Evolutionary conservation across 768 basidiomycete species (phyloP).

Genomic region (Agaricus subrufescens): DNA sequence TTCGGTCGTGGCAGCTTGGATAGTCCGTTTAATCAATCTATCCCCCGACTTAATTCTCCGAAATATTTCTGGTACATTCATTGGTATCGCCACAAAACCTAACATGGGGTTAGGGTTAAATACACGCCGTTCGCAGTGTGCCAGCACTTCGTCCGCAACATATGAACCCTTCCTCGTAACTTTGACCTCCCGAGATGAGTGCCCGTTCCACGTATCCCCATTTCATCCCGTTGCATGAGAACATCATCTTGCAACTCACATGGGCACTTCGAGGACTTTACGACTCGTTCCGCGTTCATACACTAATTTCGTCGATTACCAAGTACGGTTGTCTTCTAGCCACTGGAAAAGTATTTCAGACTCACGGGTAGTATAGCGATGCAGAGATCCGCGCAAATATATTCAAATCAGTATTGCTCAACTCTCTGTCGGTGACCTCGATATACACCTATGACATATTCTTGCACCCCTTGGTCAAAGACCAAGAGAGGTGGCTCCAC

Average conservation of each 20-base stretch:
- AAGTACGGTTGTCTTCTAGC: slow-evolving; percentile 37
- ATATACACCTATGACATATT: slow-evolving; percentile 75
- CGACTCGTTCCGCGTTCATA: slow-evolving; percentile 73
- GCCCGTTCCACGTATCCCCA: slow-evolving; percentile 59
- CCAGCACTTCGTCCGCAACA: slow-evolving; percentile 1
- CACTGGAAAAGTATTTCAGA: not conserved
- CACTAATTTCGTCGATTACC: slow-evolving; percentile 51
- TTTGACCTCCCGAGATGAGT: not conserved
- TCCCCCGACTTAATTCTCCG: not conserved
- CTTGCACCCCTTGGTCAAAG: slow-evolving; percentile 60
- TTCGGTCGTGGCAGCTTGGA: not conserved
- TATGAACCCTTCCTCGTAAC: not conserved
- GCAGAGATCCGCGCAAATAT: slow-evolving; percentile 70
- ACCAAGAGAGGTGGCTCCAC: slow-evolving; percentile 62
- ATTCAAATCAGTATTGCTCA: slow-evolving; percentile 71
- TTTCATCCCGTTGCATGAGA: slow-evolving; percentile 62
- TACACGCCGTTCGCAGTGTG: not conserved
- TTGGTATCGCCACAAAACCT: slow-evolving; percentile 15
- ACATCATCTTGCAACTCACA: slow-evolving; percentile 51
- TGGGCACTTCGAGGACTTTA: slow-evolving; percentile 58
- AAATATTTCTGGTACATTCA: no score
- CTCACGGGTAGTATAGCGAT: slow-evolving; percentile 41
- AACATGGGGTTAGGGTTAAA: slow-evolving; percentile 33
- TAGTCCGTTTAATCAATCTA: not conserved
- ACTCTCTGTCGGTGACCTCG: slow-evolving; percentile 63